Percentiles rank a stretch among this genome's conserved stretches.
These are phyloP conservation scores for Diaporthe sp. DNA, from an alignment of 2,329 filamentous ascomycete species.

Conservation along the genomic window DNA sequence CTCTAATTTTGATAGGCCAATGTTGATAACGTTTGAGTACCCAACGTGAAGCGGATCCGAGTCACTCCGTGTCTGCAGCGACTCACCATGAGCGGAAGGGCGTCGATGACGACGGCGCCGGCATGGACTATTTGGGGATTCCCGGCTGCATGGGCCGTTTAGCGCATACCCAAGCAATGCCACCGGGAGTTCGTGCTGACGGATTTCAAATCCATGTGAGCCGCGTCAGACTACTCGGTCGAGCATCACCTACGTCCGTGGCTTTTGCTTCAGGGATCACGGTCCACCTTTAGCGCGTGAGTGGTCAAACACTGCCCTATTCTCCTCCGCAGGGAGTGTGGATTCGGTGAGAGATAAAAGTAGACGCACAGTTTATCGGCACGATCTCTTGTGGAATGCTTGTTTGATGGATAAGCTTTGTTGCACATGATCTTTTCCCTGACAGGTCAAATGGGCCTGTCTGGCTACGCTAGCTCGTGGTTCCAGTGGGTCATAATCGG, in stretches of 20 bases:
- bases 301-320: background rate
- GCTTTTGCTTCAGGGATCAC: background rate
- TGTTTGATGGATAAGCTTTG: background rate
- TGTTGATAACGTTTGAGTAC: background rate
- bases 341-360: background rate
- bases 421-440: background rate
- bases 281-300: too few relatives aligned
- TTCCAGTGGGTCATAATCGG: background rate
- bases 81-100: background rate
- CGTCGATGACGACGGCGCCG: background rate
- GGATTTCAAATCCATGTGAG: background rate
- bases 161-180: background rate
- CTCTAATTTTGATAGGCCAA: background rate
- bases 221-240: background rate
- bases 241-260: background rate
- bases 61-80: background rate
- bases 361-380: background rate
- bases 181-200: slow-evolving; percentile 13
- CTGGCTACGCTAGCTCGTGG: background rate
- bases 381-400: background rate
- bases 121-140: background rate
- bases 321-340: background rate
- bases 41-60: background rate
- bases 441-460: background rate
- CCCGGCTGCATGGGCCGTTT: background rate